Evolutionary conservation across 331 rosid genomes (phyloP).

Genomic region (Quercus phellos): DNA sequence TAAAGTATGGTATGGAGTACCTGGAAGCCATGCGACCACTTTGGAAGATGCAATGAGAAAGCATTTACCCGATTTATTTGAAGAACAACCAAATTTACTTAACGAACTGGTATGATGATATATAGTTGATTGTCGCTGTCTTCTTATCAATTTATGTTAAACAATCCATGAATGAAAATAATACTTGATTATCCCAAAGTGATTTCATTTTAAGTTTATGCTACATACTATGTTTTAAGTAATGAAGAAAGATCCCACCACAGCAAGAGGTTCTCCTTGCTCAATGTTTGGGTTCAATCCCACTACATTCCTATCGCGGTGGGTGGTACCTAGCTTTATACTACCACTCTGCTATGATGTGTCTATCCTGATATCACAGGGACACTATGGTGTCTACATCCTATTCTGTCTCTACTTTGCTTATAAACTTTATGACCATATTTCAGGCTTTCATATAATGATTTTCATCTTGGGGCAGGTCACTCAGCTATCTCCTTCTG

Average conservation of each 20-base stretch:
- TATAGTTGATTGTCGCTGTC: neutral
- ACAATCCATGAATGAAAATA: neutral
- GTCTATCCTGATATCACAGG: slow-evolving; percentile 1
- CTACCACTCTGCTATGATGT: neutral
- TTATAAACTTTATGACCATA: neutral
- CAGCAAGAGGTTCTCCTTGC: too few relatives aligned
- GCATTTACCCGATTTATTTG: slow-evolving; percentile 82
- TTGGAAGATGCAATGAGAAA: slow-evolving; percentile 78
- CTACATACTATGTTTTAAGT: neutral
- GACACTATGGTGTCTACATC: neutral
- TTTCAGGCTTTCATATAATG: slow-evolving; percentile 6
- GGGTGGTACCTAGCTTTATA: neutral
- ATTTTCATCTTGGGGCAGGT: slow-evolving; percentile 53
- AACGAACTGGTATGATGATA: slow-evolving; percentile 71
- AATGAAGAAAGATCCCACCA: neutral
- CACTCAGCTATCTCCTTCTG: slow-evolving; percentile 94
- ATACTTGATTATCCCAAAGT: neutral
- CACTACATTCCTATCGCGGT: neutral
- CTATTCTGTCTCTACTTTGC: slow-evolving; percentile 9
- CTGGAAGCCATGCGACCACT: slow-evolving; percentile 68
- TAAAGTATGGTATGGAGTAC: slow-evolving; percentile 94
- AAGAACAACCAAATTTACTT: slow-evolving; percentile 88
- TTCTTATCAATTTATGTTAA: neutral
- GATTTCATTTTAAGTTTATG: neutral
- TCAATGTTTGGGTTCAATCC: neutral